Evolutionary conservation across 805 yeast species (phyloP).

Genomic region (Saturnispora halmiae): DNA sequence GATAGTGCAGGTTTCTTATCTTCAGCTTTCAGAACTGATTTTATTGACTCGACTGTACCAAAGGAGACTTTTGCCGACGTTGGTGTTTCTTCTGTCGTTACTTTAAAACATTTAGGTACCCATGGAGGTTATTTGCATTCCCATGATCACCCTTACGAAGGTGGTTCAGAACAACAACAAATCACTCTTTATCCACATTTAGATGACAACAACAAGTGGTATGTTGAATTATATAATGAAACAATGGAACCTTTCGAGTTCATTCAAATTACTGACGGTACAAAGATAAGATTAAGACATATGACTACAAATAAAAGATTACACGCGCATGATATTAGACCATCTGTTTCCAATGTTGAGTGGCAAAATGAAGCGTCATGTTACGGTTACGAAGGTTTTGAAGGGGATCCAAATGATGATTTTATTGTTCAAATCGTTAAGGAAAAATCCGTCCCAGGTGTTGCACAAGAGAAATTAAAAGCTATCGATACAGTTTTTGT

Average conservation of each 20-base stretch:
- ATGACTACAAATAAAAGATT: constrained; percentile 50
- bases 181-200: constrained; percentile 71
- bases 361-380: constrained; percentile 80
- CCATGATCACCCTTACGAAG: constrained; percentile 60
- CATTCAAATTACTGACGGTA: constrained; percentile 55
- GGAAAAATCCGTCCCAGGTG: constrained; percentile 39
- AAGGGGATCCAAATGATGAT: constrained; percentile 79
- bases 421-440: constrained; percentile 66
- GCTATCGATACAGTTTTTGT: constrained; percentile 66
- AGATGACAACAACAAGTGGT: constrained; percentile 68
- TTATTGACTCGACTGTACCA: constrained; percentile 55
- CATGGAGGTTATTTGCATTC: constrained; percentile 79
- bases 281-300: constrained; percentile 62
- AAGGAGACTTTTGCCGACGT: constrained; percentile 50
- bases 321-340: constrained; percentile 77
- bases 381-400: constrained; percentile 70
- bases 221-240: constrained; percentile 56
- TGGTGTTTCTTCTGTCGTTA: constrained; percentile 60
- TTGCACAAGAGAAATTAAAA: constrained; percentile 45
- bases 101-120: constrained; percentile 61
- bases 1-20: constrained; percentile 67
- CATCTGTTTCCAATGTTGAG: constrained; percentile 66
- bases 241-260: constrained; percentile 49
- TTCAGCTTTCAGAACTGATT: constrained; percentile 58
- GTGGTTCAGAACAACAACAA: constrained; percentile 82